These are phyloP conservation scores for Termitomyces bulborhizus DNA, from an alignment of 768 basidiomycete species.

Conservation along the genomic window DNA sequence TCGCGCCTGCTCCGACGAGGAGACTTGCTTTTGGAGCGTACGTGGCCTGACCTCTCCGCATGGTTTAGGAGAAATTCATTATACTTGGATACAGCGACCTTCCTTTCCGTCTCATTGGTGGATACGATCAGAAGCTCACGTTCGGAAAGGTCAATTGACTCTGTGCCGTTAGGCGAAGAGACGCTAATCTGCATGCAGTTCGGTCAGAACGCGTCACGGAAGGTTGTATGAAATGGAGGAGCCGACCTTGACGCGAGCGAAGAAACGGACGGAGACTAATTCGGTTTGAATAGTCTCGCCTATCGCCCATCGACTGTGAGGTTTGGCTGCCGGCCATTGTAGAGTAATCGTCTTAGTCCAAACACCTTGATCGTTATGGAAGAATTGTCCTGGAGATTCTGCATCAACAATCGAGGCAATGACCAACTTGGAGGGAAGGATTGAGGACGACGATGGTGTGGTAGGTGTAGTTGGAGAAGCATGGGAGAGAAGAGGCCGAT, in stretches of 20 bases:
- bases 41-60: slow-evolving; percentile 25
- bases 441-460: slow-evolving; percentile 14
- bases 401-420: slow-evolving; percentile 49
- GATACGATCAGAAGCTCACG: slow-evolving; percentile 61
- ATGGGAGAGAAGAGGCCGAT: slow-evolving; percentile 21
- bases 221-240: slow-evolving; percentile 10
- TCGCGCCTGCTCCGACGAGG: slow-evolving; percentile 40
- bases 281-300: slow-evolving; percentile 72
- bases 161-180: slow-evolving; percentile 52
- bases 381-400: slow-evolving; percentile 55
- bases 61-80: slow-evolving; percentile 31
- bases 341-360: slow-evolving; percentile 63
- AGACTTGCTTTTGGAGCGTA: slow-evolving; percentile 54
- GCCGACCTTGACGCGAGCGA: slow-evolving; percentile 60
- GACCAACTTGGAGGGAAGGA: slow-evolving; percentile 31
- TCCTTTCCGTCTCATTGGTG: slow-evolving; percentile 65
- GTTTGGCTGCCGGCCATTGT: slow-evolving; percentile 67
- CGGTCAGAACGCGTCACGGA: slow-evolving; percentile 11
- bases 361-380: slow-evolving; percentile 47
- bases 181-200: slow-evolving; percentile 33
- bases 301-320: slow-evolving; percentile 69
- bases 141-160: slow-evolving; percentile 65
- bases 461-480: slow-evolving; percentile 14
- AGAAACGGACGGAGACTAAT: slow-evolving; percentile 62
- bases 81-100: slow-evolving; percentile 56